Evolutionary conservation across 2,329 filamentous ascomycete species (phyloP).

Genomic region (Rasamsonia emersonii): DNA sequence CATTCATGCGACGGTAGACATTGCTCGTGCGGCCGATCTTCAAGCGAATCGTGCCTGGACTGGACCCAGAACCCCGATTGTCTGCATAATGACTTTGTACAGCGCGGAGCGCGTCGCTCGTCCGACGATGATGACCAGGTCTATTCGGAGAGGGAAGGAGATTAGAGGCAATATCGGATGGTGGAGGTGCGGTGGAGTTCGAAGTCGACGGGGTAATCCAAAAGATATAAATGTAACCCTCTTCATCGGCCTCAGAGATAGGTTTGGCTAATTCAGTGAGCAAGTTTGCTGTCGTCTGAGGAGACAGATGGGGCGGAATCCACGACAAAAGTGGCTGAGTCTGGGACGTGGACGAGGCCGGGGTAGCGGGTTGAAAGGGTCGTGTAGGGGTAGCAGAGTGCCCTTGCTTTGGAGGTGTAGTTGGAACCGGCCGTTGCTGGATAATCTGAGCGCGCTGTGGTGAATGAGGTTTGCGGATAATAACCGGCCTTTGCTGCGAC

Average conservation of each 20-base stretch:
- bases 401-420: conserved; percentile 6
- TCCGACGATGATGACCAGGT: conserved; percentile 18
- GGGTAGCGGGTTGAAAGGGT: conserved; percentile 11
- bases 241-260: conserved; percentile 64
- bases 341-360: conserved; percentile 22
- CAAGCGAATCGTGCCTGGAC: conserved; percentile 54
- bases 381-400: conserved; percentile 5
- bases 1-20: conserved; percentile 80
- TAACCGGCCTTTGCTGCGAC: conserved; percentile 7
- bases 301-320: conserved; percentile 60
- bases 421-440: conserved; percentile 7
- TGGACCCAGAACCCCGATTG: conserved; percentile 19
- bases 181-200: conserved; percentile 37
- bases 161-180: conserved; percentile 51
- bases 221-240: conserved; percentile 98
- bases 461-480: conserved; percentile 6
- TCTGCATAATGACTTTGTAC: conserved; percentile 27
- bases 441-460: conserved; percentile 2
- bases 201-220: conserved; percentile 71
- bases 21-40: conserved; percentile 66
- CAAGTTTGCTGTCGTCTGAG: conserved; percentile 60
- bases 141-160: conserved; percentile 45
- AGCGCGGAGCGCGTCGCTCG: conserved; percentile 29
- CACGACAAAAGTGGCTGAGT: conserved; percentile 50
- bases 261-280: conserved; percentile 69